These are phyloP conservation scores for Saturnispora mendoncae DNA, from an alignment of 805 yeast genomes.

Conservation along the genomic window DNA sequence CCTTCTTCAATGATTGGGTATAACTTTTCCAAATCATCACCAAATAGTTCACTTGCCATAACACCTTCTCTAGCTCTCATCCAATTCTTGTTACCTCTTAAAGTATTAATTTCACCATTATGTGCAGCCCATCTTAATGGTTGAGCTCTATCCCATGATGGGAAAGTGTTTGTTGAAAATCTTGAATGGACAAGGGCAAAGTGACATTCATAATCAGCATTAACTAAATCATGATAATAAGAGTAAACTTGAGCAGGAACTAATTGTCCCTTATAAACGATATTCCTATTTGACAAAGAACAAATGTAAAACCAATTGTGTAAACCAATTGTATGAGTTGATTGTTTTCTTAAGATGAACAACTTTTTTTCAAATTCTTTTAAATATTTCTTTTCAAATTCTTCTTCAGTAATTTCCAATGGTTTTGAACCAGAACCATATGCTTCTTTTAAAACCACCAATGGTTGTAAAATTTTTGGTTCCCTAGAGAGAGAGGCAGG, in stretches of 20 bases:
- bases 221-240: constrained; percentile 86
- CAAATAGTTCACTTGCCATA: constrained; percentile 79
- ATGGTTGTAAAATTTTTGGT: constrained; percentile 87
- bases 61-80: constrained; percentile 98
- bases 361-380: constrained; percentile 73
- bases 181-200: constrained; percentile 95
- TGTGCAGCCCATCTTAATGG: constrained; percentile 97
- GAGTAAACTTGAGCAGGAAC: constrained; percentile 94
- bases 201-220: constrained; percentile 88
- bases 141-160: constrained; percentile 99
- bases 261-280: constrained; percentile 95
- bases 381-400: constrained; percentile 47
- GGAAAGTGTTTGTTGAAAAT: constrained; percentile 96
- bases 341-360: constrained; percentile 79
- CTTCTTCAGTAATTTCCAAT: constrained; percentile 34
- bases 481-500: constrained; percentile 92
- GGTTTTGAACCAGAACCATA: constrained; percentile 33
- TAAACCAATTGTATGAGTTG: constrained; percentile 83
- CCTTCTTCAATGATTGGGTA: constrained; percentile 97
- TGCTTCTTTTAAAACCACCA: constrained; percentile 59
- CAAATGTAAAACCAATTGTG: constrained; percentile 98
- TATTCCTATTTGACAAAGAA: constrained; percentile 78
- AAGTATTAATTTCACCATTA: constrained; percentile 95
- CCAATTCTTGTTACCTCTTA: constrained; percentile 98
- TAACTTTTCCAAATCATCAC: constrained; percentile 82